phyloP scores from a whole-genome alignment of 75 land plant genomes.

The Azolla pinnata region DNA sequence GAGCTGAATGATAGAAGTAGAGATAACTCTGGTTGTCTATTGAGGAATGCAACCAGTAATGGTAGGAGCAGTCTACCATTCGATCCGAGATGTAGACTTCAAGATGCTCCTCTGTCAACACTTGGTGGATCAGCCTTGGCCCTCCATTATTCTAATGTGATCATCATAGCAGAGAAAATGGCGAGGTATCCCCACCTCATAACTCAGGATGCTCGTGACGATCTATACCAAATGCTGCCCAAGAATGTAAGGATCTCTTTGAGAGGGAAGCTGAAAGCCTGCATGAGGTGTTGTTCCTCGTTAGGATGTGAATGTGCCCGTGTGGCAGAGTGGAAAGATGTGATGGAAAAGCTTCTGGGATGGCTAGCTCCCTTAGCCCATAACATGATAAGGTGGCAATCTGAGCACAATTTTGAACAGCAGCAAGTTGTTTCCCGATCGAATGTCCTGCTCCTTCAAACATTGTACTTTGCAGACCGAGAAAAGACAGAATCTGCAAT shows the following conservation, averaged over 20 bases:
- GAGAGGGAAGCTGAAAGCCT: conserved; percentile 43
- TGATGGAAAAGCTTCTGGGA: conserved; percentile 36
- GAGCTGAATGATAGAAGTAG: background rate
- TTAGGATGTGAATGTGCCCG: conserved; percentile 27
- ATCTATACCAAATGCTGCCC: conserved; percentile 57
- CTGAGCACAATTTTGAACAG: conserved; percentile 65
- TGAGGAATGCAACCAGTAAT: no score
- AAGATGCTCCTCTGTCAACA: conserved; percentile 37
- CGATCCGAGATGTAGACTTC: conserved; percentile 22
- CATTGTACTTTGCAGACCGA: conserved; percentile 56
- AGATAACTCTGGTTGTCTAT: conserved; percentile 15
- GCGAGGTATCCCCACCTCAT: conserved; percentile 54
- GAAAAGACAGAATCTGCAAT: conserved; percentile 63
- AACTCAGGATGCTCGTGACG: conserved; percentile 53
- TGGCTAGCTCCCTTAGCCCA: conserved; percentile 80
- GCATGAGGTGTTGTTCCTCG: conserved; percentile 17
- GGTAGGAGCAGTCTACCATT: conserved; percentile 11
- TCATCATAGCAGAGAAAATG: conserved; percentile 60
- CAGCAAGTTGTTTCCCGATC: conserved; percentile 36
- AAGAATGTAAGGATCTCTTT: conserved; percentile 34
- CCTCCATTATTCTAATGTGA: conserved; percentile 64
- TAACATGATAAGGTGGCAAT: conserved; percentile 75
- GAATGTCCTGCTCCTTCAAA: conserved; percentile 61
- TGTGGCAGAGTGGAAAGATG: conserved; percentile 47
- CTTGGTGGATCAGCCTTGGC: conserved; percentile 61